These are phyloP conservation scores for Fusarium verticillioides DNA, from an alignment of 2,329 filamentous ascomycete genomes.

Conservation along the genomic window DNA sequence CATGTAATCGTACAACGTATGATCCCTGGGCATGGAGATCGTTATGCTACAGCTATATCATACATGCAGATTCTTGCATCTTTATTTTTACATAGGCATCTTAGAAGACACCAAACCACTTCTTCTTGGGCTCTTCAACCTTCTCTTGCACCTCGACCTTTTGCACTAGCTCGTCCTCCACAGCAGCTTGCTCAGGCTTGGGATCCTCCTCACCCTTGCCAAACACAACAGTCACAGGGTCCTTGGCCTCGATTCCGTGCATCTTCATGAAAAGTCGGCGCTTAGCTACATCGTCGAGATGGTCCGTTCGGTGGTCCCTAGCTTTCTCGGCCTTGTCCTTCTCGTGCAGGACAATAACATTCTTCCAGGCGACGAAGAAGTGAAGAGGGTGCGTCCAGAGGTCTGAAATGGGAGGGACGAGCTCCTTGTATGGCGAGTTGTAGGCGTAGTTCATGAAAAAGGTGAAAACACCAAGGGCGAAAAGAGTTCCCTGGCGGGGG, in stretches of 20 bases:
- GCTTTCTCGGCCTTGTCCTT: constrained; percentile 76
- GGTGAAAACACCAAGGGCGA: constrained; percentile 75
- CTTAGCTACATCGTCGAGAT: constrained; percentile 89
- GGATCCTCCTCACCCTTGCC: constrained; percentile 51
- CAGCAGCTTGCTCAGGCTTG: constrained; percentile 49
- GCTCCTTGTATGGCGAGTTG: constrained; percentile 81
- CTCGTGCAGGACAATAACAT: constrained; percentile 82
- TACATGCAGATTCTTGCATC: constrained; percentile 23
- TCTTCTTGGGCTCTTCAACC: constrained; percentile 66
- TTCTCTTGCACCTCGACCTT: constrained; percentile 44
- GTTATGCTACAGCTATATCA: constrained; percentile 33
- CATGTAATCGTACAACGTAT: constrained; percentile 37
- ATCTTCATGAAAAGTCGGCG: constrained; percentile 85
- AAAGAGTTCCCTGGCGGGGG: constrained; percentile 68
- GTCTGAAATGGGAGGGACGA: constrained; percentile 77
- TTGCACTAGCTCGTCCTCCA: constrained; percentile 50
- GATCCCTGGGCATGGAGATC: constrained; percentile 17
- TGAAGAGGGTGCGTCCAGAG: constrained; percentile 76
- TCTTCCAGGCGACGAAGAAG: constrained; percentile 71
- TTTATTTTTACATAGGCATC: constrained; percentile 16
- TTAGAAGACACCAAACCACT: constrained; percentile 87
- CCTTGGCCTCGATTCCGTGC: constrained; percentile 78
- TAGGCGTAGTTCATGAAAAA: constrained; percentile 82
- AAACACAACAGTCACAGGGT: constrained; percentile 62
- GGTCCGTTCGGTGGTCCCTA: constrained; percentile 75